Base-by-base conservation (phyloP, 352 stramenopile genomes). In the Phytophthora crassamura region DNA sequence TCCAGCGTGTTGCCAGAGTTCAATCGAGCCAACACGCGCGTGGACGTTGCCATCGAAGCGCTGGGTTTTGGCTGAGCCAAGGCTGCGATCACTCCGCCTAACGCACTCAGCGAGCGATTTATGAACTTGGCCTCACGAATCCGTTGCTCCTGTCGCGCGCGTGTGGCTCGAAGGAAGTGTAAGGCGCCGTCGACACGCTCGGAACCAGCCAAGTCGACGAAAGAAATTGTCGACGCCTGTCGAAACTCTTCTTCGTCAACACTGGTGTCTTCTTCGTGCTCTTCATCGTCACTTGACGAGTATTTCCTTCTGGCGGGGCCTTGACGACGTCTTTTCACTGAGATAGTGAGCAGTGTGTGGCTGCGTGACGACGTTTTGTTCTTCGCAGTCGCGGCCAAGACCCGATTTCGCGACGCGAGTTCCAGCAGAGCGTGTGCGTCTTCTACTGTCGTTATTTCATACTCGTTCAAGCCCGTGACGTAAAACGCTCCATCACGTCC, bases 61-160 rank as follows among this genome's bases (percentile, higher is more conserved):
- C 11, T 16, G 52, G 10, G 4, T 49, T 67, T 77, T 3, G 69
- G 63, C 28, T 82, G 70, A 4, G 84, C 74, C 10, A 93, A 67
- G 10, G 80, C 74, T 5, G 76, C 67, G 33, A 93, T 90, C 30
- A 93, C 84, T 38, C 75, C 80, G n/a, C 84, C 84, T 14, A 93
- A 47, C 3, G 84, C 82, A 39, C 76, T 89, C 1, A 93, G 63
- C 5, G 84, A 93, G 8, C 76, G 75, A 51, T 91, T 93, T 59
- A 93, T 93, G 54, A 90, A 90, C 55, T 93, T 93, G 34, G 84
- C 82, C 63, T 93, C 84, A 20, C 82, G 79, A 39, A 93, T 86
- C 3, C 84, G 82, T 4, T 87, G 75, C 51, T 91, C 77, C 50
- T 86, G 77, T 8, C 69, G 72, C 16, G 74, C 69, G 6, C 81